phyloP scores from a whole-genome alignment of 108 stramenopile species.

The Fistulifera pelliculosa region DNA sequence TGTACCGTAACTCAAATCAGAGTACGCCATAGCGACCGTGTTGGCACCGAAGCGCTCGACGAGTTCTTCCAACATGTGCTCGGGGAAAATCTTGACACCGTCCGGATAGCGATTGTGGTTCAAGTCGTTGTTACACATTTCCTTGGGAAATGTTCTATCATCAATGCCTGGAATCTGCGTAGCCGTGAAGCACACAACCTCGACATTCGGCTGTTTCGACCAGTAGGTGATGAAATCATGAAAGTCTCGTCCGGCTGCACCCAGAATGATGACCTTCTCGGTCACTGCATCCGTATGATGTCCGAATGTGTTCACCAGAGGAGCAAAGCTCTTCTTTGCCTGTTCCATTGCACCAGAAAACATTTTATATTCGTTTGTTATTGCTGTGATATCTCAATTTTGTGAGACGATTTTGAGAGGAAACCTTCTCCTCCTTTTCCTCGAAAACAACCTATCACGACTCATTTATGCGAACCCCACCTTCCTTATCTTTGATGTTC shows the following conservation, averaged over 20 bases:
- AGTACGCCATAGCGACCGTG: constrained; percentile 16
- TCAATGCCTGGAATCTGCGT: constrained; percentile 35
- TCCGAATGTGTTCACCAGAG: too few relatives aligned
- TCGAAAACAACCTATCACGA: too few relatives aligned
- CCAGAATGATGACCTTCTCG: constrained; percentile 29
- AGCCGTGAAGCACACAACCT: constrained; percentile 23
- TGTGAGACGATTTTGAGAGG: too few relatives aligned
- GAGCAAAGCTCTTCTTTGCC: too few relatives aligned
- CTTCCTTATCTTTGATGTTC: too few relatives aligned
- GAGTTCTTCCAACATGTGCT: constrained; percentile 29
- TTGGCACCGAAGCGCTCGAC: constrained; percentile 28
- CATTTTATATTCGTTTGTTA: too few relatives aligned
- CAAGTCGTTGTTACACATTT: constrained; percentile 36
- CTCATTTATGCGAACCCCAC: too few relatives aligned
- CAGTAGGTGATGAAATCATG: constrained; percentile 33
- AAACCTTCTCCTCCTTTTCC: too few relatives aligned
- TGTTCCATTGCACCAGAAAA: too few relatives aligned
- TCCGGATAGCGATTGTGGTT: constrained; percentile 35
- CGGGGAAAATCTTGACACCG: constrained; percentile 32
- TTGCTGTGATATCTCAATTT: too few relatives aligned
- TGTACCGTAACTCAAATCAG: background rate
- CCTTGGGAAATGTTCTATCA: constrained; percentile 25
- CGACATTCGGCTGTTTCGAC: constrained; percentile 22
- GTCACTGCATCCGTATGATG: background rate
- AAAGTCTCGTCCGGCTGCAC: constrained; percentile 33